These are phyloP conservation scores for Tuber magnatum DNA, from an alignment of 495 filamentous ascomycete species.

Conservation along the genomic window DNA sequence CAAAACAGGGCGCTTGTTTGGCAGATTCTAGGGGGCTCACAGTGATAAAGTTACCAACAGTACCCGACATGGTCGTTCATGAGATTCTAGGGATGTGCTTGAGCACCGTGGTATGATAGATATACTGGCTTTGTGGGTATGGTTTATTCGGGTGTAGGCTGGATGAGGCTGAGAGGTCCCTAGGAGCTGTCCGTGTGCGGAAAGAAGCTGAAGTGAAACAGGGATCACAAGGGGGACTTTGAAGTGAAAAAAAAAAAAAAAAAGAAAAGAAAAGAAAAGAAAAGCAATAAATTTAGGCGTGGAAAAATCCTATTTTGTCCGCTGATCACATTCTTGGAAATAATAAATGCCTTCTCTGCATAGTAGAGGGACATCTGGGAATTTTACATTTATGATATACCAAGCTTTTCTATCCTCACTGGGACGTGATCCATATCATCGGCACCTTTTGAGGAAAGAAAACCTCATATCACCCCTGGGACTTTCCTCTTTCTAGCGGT, in stretches of 20 bases:
- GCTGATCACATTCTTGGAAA: neutral
- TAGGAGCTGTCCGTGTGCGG: neutral
- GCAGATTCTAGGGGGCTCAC: constrained; percentile 1
- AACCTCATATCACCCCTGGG: neutral
- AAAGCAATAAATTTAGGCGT: neutral
- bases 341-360: neutral
- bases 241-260: neutral
- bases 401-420: neutral
- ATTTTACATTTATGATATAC: neutral
- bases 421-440: neutral
- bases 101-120: neutral
- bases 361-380: neutral
- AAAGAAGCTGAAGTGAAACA: neutral
- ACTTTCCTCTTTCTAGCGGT: constrained; percentile 19
- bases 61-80: constrained; percentile 28
- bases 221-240: neutral
- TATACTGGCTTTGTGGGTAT: neutral
- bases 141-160: neutral
- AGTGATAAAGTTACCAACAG: constrained; percentile 33
- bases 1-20: neutral
- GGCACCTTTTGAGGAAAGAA: neutral
- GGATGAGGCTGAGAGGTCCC: neutral
- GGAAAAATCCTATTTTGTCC: neutral
- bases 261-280: neutral
- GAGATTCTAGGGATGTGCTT: neutral